Conservation (phyloP, 2,329 filamentous ascomycete genomes). For the Gyromitra esculenta region DNA sequence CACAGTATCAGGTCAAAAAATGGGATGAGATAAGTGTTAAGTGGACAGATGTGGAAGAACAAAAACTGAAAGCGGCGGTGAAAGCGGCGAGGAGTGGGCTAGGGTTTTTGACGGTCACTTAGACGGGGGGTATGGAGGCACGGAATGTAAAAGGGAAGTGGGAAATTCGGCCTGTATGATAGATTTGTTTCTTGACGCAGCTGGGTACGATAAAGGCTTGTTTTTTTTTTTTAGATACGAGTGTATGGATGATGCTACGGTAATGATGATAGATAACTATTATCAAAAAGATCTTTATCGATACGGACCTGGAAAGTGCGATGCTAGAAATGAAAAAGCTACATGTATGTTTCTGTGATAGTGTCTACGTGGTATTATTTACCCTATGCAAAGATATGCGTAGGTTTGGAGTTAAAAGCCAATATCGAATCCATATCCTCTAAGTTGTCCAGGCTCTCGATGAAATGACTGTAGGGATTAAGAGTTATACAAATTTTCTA, state of each 20-base stretch:
- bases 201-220: background rate
- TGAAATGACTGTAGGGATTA: background rate
- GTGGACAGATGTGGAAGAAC: slow-evolving; percentile 74
- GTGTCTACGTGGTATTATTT: background rate
- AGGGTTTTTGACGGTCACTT: slow-evolving; percentile 73
- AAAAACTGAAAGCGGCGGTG: slow-evolving; percentile 69
- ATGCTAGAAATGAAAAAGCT: background rate
- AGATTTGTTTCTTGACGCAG: background rate
- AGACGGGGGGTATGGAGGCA: slow-evolving; percentile 31
- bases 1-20: slow-evolving; percentile 73
- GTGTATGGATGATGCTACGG: background rate
- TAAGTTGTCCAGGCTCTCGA: background rate
- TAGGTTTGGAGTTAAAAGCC: background rate
- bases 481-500: too few relatives aligned
- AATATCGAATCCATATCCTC: background rate
- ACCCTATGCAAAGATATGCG: background rate
- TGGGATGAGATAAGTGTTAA: slow-evolving; percentile 74
- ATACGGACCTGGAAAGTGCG: background rate
- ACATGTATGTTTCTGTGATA: too few relatives aligned
- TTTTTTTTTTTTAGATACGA: background rate
- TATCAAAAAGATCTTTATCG: background rate
- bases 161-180: slow-evolving; percentile 14
- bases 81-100: slow-evolving; percentile 70
- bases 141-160: background rate
- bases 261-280: background rate